Percentiles rank a stretch among this genome's conserved stretches.
phyloP scores from a whole-genome alignment of 805 yeast species.

The Candida vartiovaarae region DNA sequence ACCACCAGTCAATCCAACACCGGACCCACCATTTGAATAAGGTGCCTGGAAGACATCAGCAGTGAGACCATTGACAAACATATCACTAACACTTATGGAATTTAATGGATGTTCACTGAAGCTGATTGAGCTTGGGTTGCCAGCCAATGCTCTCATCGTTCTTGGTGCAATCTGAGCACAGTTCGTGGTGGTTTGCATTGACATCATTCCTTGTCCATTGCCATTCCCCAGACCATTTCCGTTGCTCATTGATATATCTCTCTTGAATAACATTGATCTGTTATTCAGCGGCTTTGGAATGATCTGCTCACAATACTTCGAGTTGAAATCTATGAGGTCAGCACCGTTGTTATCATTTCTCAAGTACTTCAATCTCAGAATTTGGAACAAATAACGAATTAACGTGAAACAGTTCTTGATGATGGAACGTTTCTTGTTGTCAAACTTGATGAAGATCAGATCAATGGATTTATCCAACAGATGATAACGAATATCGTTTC shows the following conservation, averaged over 20 bases:
- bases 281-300: conserved; percentile 21
- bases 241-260: neutral
- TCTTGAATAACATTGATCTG: conserved; percentile 12
- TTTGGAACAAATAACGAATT: conserved; percentile 27
- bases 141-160: conserved; percentile 24
- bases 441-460: conserved; percentile 26
- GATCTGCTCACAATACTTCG: conserved; percentile 20
- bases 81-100: conserved; percentile 22
- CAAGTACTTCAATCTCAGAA: conserved; percentile 24
- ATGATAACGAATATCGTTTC: conserved; percentile 27
- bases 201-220: neutral
- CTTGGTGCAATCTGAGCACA: conserved; percentile 29
- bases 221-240: conserved; percentile 3
- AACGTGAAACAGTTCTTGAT: conserved; percentile 27
- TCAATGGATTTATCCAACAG: conserved; percentile 26
- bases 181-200: conserved; percentile 19
- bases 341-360: conserved; percentile 15
- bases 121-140: conserved; percentile 14
- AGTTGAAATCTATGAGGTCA: conserved; percentile 18
- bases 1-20: conserved; percentile 1
- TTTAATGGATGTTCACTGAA: conserved; percentile 13
- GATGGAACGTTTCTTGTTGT: conserved; percentile 27
- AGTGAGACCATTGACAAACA: conserved; percentile 22
- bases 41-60: conserved; percentile 12
- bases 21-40: neutral